Evolutionary conservation across 208 protist species (phyloP).

Genomic region (Strigomonas oncopelti): DNA sequence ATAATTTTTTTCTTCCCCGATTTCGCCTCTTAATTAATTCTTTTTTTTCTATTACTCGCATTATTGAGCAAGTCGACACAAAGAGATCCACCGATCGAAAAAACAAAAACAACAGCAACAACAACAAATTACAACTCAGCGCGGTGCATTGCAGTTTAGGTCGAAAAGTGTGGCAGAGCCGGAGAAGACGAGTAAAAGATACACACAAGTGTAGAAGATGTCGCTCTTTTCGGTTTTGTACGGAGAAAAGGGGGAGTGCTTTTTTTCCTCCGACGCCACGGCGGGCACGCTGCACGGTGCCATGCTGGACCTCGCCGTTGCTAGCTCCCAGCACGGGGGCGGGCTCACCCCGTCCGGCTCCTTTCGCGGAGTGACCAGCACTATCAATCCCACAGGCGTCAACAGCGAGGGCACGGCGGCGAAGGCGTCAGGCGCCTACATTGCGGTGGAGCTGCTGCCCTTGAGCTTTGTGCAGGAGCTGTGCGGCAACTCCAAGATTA

Average conservation of each 20-base stretch:
- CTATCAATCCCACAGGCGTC: too few species aligned
- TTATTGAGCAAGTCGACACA: too few species aligned
- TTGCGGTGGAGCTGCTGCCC: slow-evolving; percentile 33
- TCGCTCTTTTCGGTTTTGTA: slow-evolving; percentile 12
- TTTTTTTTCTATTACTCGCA: too few species aligned
- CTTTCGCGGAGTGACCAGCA: too few species aligned
- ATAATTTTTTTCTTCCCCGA: slow-evolving; percentile 4
- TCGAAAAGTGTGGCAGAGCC: too few species aligned
- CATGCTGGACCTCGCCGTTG: slow-evolving; percentile 2
- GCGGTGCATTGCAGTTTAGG: too few species aligned
- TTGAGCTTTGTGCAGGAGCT: slow-evolving; percentile 40
- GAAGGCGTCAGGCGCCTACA: slow-evolving; percentile 8
- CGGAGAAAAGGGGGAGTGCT: slow-evolving; percentile 5
- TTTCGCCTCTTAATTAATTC: too few species aligned
- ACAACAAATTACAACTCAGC: too few species aligned
- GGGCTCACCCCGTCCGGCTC: neutral
- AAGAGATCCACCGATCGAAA: too few species aligned
- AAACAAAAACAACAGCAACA: too few species aligned
- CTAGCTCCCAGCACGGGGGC: neutral
- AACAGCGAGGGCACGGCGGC: too few species aligned
- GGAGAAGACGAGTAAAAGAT: too few species aligned
- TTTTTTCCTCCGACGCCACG: slow-evolving; percentile 12
- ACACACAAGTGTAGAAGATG: neutral
- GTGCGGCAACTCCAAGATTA: slow-evolving; percentile 17
- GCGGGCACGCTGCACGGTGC: slow-evolving; percentile 4